Base-by-base conservation (phyloP, 768 basidiomycete genomes). In the Neoboletus brunneissimus region DNA sequence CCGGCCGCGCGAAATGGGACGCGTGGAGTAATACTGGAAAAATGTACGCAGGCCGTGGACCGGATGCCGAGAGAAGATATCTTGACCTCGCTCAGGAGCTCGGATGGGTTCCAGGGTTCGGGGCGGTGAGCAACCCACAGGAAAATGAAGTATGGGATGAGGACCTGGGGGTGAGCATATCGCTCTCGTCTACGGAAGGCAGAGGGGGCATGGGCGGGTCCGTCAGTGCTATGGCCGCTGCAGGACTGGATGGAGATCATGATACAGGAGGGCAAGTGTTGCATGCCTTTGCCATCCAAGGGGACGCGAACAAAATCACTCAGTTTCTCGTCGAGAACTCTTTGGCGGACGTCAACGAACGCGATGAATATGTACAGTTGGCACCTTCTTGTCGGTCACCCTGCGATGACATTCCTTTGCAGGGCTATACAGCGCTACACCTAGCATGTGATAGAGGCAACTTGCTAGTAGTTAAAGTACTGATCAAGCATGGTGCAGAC, bases 361-460 rank as follows among this genome's bases (percentile, higher is more conserved):
- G 72, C 37, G 91, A 95, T 57, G 84, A 87, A 75, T 89, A 81
- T 76, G 94, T 94, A 70, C 70, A 87, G 73, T 29, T 15, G n/a
- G 22, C 18, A n/a, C 37, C 22, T 23, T 15, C 23, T 58, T 16
- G 18, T 44, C 18, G 29, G n/a, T 43, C 27, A 41, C 38, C 53
- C 48, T 51, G 20, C 53, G 43, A 51, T 56, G 48, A 57, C 51
- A 12, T 34, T 38, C 31, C 15, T 53, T 49, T 46, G 20, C 64
- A 97, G 94, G 94, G 91, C 35, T 94, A 93, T 68, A 91, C 93
- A 0, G 80, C 94, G 9, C 72, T 97, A 20, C 94, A 97, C 64
- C 77, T 95, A 0, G 94, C 94, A 5, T 83, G 86, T 27, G 94
- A 97, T 70, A 77, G 94, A 65, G 94, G 94, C 1, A 79, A 85